phyloP scores from a whole-genome alignment of 2,329 filamentous ascomycete species.

The Ophiostoma australiae region DNA sequence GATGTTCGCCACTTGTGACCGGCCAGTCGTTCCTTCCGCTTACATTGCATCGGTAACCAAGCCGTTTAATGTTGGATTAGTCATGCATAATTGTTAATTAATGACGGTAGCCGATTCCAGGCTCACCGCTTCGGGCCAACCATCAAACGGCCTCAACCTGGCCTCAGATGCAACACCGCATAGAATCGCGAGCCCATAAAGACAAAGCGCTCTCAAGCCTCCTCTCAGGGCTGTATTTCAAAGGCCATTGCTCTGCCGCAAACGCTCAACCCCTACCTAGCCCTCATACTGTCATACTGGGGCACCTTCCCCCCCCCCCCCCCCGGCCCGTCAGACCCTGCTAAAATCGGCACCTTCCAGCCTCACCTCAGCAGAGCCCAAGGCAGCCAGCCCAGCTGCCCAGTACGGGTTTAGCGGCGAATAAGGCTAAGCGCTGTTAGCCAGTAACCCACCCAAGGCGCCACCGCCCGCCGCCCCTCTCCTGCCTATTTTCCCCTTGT shows the following conservation, averaged over 20 bases:
- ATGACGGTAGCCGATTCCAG: neutral
- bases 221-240: neutral
- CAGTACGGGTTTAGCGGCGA: conserved; percentile 9
- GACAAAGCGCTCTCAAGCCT: neutral
- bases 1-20: neutral
- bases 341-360: neutral
- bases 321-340: neutral
- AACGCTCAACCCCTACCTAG: neutral
- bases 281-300: neutral
- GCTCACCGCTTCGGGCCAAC: neutral
- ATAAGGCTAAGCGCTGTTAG: conserved; percentile 6
- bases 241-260: neutral
- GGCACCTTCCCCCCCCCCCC: neutral
- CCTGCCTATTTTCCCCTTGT: conserved; percentile 14
- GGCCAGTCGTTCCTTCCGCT: conserved; percentile 5
- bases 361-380: conserved; percentile 2
- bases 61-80: neutral
- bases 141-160: neutral
- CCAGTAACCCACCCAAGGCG: neutral
- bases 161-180: neutral
- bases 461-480: conserved; percentile 16
- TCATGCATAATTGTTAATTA: neutral
- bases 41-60: neutral
- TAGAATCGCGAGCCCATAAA: neutral
- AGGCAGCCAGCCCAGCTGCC: conserved; percentile 9